Evolutionary conservation across 805 yeast genomes (phyloP), one percentile per base, ranked within the genome.

Genomic region (Kodamaea leandrae): DNA sequence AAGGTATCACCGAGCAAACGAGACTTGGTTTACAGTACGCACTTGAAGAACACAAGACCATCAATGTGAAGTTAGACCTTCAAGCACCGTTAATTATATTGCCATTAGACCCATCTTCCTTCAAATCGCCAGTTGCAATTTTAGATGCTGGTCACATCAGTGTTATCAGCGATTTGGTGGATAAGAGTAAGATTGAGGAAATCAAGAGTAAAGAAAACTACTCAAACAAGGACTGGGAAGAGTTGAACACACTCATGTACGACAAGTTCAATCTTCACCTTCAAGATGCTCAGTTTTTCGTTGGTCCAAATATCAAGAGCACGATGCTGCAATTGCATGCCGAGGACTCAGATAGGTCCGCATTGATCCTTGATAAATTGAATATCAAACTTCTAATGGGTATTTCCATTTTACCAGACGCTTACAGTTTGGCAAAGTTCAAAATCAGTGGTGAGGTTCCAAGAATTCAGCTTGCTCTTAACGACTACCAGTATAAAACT

Each of bases 131-230:
- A 0, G 95, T 96, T 49, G 86, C 90, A 3, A 78, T 93, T 14
- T 71, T 93, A 40, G 98, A 93, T 71, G 96, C 97, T 6, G 99
- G 99, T 55, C 96, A 91, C 60, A 83, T 95, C 17, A 82, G 88
- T 48, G 79, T 93, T 12, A 64, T 71, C 1, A 86, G 96, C 56
- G 93, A 90, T 52, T 72, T 91, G 29, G 93, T 82, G 3, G 86
- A 84, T 35, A 79, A 78, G 48, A 73, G 76, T 3, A 78, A 77
- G 34, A 74, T 89, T 19, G 80, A 82, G 37, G 81, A 80, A 43
- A 77, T 89, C 34, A 86, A 82, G 54, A 69, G 79, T 18, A 78
- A 86, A 54, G 70, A 72, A 5, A 65, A 64, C 45, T 83, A 82
- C 54, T 65, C 76, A 1, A 72, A 66, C 2, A 78, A 75, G 2